Evolutionary conservation across 2,329 filamentous ascomycete species (phyloP).

Genomic region (Fusarium sterilihyphosum): DNA sequence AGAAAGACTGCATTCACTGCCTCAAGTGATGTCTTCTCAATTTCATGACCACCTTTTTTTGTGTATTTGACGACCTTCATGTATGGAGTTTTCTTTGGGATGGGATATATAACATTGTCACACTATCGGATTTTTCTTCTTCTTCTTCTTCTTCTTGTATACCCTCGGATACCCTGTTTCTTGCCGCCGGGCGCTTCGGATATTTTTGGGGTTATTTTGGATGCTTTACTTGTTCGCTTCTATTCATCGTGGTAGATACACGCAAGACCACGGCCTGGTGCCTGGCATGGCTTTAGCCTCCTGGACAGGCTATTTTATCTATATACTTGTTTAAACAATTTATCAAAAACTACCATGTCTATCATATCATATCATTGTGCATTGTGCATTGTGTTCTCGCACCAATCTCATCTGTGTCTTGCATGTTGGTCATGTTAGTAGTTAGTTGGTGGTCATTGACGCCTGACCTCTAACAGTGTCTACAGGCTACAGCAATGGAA

Average conservation of each 20-base stretch:
- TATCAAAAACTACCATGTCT: background rate
- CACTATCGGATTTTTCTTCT: slow-evolving; percentile 3
- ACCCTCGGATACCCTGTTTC: slow-evolving; percentile 33
- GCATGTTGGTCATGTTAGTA: slow-evolving; percentile 1
- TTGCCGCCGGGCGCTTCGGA: slow-evolving; percentile 27
- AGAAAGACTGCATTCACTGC: slow-evolving; percentile 12
- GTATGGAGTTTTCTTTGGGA: slow-evolving; percentile 22
- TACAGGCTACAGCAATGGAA: background rate
- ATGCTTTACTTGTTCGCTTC: slow-evolving; percentile 2
- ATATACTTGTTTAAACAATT: background rate
- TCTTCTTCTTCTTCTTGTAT: slow-evolving; percentile 27
- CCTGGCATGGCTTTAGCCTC: slow-evolving; percentile 16
- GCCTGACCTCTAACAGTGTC: background rate
- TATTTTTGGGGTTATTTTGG: background rate
- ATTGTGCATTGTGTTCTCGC: background rate
- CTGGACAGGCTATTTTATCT: slow-evolving; percentile 7
- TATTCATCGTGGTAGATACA: slow-evolving; percentile 25
- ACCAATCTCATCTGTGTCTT: background rate
- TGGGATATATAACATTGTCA: background rate
- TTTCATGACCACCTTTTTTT: slow-evolving; percentile 13
- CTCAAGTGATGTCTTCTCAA: slow-evolving; percentile 16
- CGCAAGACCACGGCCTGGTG: slow-evolving; percentile 37
- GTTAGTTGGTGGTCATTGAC: slow-evolving; percentile 1
- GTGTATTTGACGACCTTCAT: slow-evolving; percentile 23
- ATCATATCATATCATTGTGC: background rate